Percentiles rank a stretch among this genome's conserved stretches.
phyloP scores from a whole-genome alignment of 306 rosid species.

The Casuarina cunninghamiana region DNA sequence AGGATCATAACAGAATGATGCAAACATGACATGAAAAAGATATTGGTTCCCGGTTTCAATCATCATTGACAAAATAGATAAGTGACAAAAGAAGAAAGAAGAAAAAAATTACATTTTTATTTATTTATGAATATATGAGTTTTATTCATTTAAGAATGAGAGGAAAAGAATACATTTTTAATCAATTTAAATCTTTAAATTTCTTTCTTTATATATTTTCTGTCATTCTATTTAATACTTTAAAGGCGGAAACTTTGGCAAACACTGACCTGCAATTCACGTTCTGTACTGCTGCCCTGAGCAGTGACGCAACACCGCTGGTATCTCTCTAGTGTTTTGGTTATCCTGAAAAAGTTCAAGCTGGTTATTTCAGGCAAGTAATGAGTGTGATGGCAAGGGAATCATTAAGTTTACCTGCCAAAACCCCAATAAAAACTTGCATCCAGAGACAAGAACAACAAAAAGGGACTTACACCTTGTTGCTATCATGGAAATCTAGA shows the following conservation, averaged over 20 bases:
- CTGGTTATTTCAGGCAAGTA: not conserved
- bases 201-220: no score
- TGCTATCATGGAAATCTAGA: no score
- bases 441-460: not conserved
- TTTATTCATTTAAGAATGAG: not conserved
- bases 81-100: not conserved
- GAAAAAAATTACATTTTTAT: no score
- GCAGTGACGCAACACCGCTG: slow-evolving; percentile 63
- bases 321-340: slow-evolving; percentile 75
- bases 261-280: slow-evolving; percentile 66
- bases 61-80: not conserved
- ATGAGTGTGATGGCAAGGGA: not conserved
- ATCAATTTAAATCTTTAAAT: not conserved
- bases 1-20: not conserved
- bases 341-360: slow-evolving; percentile 30
- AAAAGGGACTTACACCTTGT: not conserved
- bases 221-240: no score
- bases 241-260: not conserved
- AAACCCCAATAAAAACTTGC: not conserved
- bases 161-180: not conserved
- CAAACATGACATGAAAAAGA: not conserved
- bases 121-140: no score
- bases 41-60: not conserved
- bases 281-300: slow-evolving; percentile 48
- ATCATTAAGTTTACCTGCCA: no score